Evolutionary conservation across 2,329 filamentous ascomycete species (phyloP).

Genomic region (Dissoconium aciculare): DNA sequence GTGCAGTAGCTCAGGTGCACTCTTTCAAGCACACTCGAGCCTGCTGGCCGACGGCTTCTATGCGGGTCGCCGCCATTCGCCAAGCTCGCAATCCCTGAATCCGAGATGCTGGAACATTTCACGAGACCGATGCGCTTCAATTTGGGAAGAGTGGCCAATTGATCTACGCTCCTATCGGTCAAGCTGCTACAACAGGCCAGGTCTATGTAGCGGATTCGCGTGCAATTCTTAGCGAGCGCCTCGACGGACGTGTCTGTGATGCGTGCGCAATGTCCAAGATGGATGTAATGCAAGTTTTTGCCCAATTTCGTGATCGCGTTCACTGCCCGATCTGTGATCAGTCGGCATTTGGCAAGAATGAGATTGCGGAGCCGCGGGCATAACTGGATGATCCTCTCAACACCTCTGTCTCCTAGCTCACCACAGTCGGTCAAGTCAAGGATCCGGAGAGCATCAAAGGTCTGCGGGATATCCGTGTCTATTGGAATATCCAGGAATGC

Average conservation of each 20-base stretch:
- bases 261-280: constrained; percentile 80
- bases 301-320: constrained; percentile 74
- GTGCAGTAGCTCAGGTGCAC: constrained; percentile 95
- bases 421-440: constrained; percentile 83
- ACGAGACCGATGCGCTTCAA: constrained; percentile 88
- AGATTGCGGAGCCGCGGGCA: constrained; percentile 83
- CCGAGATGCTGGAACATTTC: constrained; percentile 82
- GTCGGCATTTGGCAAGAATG: constrained; percentile 83
- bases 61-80: constrained; percentile 40
- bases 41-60: constrained; percentile 24
- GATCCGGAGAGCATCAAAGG: constrained; percentile 77
- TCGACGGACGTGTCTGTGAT: constrained; percentile 85
- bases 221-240: constrained; percentile 70
- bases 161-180: constrained; percentile 73
- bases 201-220: constrained; percentile 92
- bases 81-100: constrained; percentile 72
- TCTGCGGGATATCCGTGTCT: constrained; percentile 33
- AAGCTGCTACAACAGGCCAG: constrained; percentile 84
- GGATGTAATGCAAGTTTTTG: constrained; percentile 93
- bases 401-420: constrained; percentile 68
- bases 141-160: constrained; percentile 76
- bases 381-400: constrained; percentile 72
- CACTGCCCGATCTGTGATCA: constrained; percentile 81
- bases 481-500: constrained; percentile 69
- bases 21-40: constrained; percentile 62